Evolutionary conservation across 768 basidiomycete species (phyloP).

Genomic region (Rhodocollybia butyracea): DNA sequence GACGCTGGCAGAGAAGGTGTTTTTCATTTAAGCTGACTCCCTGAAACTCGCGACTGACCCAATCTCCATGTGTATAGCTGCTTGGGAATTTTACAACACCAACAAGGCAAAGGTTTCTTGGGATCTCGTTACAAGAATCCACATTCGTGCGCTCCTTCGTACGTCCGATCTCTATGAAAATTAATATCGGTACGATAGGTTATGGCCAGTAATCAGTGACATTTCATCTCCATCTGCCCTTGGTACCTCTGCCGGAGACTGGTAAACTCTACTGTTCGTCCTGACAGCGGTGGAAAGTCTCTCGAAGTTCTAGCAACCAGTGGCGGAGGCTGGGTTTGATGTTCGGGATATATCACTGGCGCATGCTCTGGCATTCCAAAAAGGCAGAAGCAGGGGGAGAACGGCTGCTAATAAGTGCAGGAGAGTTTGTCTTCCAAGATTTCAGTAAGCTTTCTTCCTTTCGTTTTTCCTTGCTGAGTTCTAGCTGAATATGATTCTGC

Average conservation of each 20-base stretch:
- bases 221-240: constrained; percentile 16
- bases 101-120: constrained; percentile 29
- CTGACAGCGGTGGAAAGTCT: constrained; percentile 16
- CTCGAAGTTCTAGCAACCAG: constrained; percentile 21
- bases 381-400: constrained; percentile 46
- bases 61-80: constrained; percentile 26
- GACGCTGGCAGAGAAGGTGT: constrained; percentile 46
- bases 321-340: constrained; percentile 34
- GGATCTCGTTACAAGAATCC: constrained; percentile 40
- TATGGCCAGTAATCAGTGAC: constrained; percentile 7
- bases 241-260: constrained; percentile 30
- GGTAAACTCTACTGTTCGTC: constrained; percentile 30
- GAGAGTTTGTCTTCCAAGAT: constrained; percentile 22
- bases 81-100: constrained; percentile 43
- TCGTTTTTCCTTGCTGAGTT: not conserved
- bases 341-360: constrained; percentile 51
- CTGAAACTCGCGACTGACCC: not conserved
- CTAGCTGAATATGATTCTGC: not conserved
- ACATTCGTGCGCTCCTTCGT: constrained; percentile 22
- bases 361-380: constrained; percentile 48
- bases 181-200: not conserved
- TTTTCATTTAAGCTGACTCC: constrained; percentile 10
- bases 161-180: not conserved
- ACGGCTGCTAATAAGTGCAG: constrained; percentile 44
- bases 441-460: constrained; percentile 19